A percentile compares a stretch with the other conserved stretches of the same genome.
phyloP scores from a whole-genome alignment of 2,329 filamentous ascomycete species.

The Metarhizium anisopliae region DNA sequence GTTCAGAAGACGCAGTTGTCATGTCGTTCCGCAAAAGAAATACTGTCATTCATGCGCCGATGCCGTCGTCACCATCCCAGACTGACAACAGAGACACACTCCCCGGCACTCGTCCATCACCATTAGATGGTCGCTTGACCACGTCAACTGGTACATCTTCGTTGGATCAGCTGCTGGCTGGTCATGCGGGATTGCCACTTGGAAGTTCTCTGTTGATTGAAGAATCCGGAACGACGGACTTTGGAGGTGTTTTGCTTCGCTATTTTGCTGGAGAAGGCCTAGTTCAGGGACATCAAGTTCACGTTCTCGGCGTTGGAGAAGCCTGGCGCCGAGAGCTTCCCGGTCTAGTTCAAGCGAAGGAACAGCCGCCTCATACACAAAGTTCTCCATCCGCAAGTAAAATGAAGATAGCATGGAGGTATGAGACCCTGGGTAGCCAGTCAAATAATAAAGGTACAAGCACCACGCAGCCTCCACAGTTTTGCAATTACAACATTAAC shows the following conservation, averaged over 20 bases:
- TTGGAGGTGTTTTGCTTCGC: slow-evolving; percentile 70
- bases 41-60: slow-evolving; percentile 34
- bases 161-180: slow-evolving; percentile 74
- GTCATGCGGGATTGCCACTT: slow-evolving; percentile 75
- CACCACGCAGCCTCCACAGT: neutral
- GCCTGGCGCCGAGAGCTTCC: slow-evolving; percentile 79
- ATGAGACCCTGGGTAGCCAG: slow-evolving; percentile 64
- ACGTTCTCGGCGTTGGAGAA: slow-evolving; percentile 73
- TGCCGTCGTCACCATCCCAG: slow-evolving; percentile 12
- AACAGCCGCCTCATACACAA: slow-evolving; percentile 31
- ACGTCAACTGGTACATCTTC: slow-evolving; percentile 88
- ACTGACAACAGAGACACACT: slow-evolving; percentile 30
- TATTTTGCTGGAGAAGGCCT: slow-evolving; percentile 93
- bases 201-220: slow-evolving; percentile 75
- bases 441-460: slow-evolving; percentile 19
- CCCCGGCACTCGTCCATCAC: slow-evolving; percentile 66
- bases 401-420: slow-evolving; percentile 99
- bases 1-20: neutral
- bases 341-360: slow-evolving; percentile 44
- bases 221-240: slow-evolving; percentile 90
- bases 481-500: neutral
- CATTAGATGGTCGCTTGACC: slow-evolving; percentile 75
- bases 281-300: slow-evolving; percentile 80
- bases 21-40: slow-evolving; percentile 54
- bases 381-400: slow-evolving; percentile 47